Percentiles rank a stretch among this genome's conserved stretches.
Evolutionary conservation across 208 protist genomes (phyloP).

Genomic region (Sergeia podlipaevii): DNA sequence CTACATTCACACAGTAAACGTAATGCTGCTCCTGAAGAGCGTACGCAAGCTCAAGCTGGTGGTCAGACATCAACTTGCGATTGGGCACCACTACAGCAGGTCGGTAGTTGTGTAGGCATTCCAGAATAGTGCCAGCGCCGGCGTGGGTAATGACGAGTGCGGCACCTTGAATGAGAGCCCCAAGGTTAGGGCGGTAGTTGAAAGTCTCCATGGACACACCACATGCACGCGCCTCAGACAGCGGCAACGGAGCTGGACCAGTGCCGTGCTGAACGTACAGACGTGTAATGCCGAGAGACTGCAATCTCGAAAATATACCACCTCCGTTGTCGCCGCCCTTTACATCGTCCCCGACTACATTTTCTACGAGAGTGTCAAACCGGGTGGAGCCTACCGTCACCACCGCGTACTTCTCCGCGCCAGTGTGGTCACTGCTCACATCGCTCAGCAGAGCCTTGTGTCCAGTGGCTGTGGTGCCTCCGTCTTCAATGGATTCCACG

Average conservation of each 20-base stretch:
- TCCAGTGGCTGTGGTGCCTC: not conserved
- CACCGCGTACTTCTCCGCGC: slow-evolving; percentile 37
- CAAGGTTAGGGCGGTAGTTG: slow-evolving; percentile 56
- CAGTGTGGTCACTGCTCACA: not conserved
- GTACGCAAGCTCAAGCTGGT: slow-evolving; percentile 83
- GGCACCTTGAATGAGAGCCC: slow-evolving; percentile 37
- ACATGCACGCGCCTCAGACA: not conserved
- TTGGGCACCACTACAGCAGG: slow-evolving; percentile 87
- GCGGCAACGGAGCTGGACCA: no score
- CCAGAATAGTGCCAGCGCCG: slow-evolving; percentile 90
- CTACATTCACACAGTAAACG: slow-evolving; percentile 59
- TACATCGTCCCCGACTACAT: slow-evolving; percentile 30
- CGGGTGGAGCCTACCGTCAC: slow-evolving; percentile 90
- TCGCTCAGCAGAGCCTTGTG: not conserved
- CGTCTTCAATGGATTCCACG: slow-evolving; percentile 5
- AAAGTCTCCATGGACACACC: slow-evolving; percentile 67
- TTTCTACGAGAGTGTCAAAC: slow-evolving; percentile 64
- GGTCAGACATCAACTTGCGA: slow-evolving; percentile 82
- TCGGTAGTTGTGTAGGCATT: slow-evolving; percentile 54
- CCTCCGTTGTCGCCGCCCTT: no score
- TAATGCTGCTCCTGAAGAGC: slow-evolving; percentile 36
- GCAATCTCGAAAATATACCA: no score
- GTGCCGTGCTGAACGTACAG: slow-evolving; percentile 83
- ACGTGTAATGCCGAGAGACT: slow-evolving; percentile 32
- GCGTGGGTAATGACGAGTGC: slow-evolving; percentile 84